Base-by-base conservation (phyloP, 768 basidiomycete genomes). In the Lactifluus rugatus region DNA sequence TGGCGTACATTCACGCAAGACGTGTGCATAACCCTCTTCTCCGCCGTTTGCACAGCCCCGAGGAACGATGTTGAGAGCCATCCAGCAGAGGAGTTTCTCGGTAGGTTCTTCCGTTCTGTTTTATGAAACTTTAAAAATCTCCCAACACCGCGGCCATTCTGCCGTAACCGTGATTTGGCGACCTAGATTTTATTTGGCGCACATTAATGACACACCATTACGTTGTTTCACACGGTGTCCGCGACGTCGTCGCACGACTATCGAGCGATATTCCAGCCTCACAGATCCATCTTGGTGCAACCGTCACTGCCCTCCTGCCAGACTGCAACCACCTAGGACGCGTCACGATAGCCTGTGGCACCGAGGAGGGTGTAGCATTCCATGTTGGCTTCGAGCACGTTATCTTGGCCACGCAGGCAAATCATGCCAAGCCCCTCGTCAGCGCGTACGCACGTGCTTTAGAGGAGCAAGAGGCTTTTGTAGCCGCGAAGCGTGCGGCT, bases 341-440 rank as follows among this genome's bases (percentile, higher is more conserved):
- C 16, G 70, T 71, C 19, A 70, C 74, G 19, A 72, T 82, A 23
- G 68, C 73, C 26, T 79, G 73, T 52, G 56, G 41, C 60, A 67
- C 21, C 66, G 69, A 17, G 17, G 67, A 71, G 23, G 44, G 21
- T 5, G 39, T 62, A 10, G 62, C 56, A 17, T 66, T 69, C 2
- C 69, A 74, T 61, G 36, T 63, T 6, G 83, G 81, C 7, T 89
- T 89, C 65, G 76, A 80, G 49, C 83, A 85, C 66, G 70, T 92
- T 57, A 71, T 89, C 6, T 75, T 89, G 49, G 87, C 85, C 5
- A 89, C 88, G 0, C 87, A 89, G 67, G 87, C 87, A 6, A 79
- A 79, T 48, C 78, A 80, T 28, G 86, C 84, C 14, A 69, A 74
- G 14, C 74, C 75, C 5, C 70, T 89, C 5, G 70, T 89, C 14